Percentiles rank a stretch among this genome's conserved stretches.
These are phyloP conservation scores for Fusarium tupiense DNA, from an alignment of 2,329 filamentous ascomycete species.

Conservation along the genomic window DNA sequence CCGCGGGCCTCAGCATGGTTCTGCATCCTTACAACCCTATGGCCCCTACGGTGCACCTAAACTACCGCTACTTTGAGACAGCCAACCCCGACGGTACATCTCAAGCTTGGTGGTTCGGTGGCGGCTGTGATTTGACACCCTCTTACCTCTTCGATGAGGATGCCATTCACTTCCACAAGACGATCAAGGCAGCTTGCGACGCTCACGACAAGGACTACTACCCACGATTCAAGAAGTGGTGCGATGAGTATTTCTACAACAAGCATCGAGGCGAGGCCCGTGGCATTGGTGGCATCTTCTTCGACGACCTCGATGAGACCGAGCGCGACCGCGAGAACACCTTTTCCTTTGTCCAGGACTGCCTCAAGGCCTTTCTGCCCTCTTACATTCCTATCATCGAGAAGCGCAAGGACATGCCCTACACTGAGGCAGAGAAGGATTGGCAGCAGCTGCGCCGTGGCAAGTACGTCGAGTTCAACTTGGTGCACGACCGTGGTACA, in stretches of 20 bases:
- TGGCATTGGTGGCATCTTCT: constrained; percentile 96
- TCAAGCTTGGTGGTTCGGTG: constrained; percentile 98
- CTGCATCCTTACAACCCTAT: constrained; percentile 95
- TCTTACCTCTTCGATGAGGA: constrained; percentile 97
- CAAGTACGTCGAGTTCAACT: constrained; percentile 98
- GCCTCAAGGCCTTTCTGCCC: constrained; percentile 86
- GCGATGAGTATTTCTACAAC: constrained; percentile 95
- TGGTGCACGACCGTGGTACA: constrained; percentile 95
- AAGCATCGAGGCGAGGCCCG: constrained; percentile 89
- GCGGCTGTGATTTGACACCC: constrained; percentile 92
- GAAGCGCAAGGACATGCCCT: constrained; percentile 91
- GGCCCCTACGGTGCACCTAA: constrained; percentile 96
- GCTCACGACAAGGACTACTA: constrained; percentile 93
- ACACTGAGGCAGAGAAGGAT: constrained; percentile 83
- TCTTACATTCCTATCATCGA: constrained; percentile 91
- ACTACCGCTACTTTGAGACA: constrained; percentile 99
- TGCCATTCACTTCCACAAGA: constrained; percentile 94
- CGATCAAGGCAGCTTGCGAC: constrained; percentile 92
- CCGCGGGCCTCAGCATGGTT: constrained; percentile 90
- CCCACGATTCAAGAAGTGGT: constrained; percentile 96
- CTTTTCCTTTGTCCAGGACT: constrained; percentile 89
- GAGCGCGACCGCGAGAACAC: constrained; percentile 89
- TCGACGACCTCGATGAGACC: constrained; percentile 91
- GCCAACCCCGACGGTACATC: constrained; percentile 81
- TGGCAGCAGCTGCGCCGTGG: constrained; percentile 97